Percentiles rank a stretch among this genome's conserved stretches.
phyloP scores from a whole-genome alignment of 1,284 basidiomycete genomes.

The Coniophora puteana region DNA sequence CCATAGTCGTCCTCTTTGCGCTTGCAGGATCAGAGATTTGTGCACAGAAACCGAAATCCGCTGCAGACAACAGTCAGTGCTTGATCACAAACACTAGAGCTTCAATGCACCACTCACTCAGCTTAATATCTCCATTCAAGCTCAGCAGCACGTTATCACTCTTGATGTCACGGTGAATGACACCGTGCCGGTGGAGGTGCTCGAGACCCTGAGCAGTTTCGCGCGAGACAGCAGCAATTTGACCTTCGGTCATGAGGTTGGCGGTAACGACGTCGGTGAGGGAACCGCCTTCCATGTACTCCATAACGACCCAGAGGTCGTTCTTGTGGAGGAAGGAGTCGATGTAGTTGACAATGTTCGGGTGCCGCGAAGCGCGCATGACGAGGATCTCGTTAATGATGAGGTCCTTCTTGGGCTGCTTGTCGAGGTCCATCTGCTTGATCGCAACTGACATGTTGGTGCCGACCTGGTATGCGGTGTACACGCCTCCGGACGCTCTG shows the following conservation, averaged over 20 bases:
- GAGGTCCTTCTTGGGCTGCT: constrained; percentile 98
- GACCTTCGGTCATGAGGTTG: constrained; percentile 93
- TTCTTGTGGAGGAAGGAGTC: constrained; percentile 98
- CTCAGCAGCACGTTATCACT: constrained; percentile 94
- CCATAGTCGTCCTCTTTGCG: constrained; percentile 99
- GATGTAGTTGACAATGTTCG: constrained; percentile 99
- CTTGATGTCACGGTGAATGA: constrained; percentile 99
- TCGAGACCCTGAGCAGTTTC: constrained; percentile 91
- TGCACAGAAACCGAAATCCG: constrained; percentile 99
- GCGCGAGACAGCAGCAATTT: constrained; percentile 91
- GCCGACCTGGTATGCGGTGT: constrained; percentile 96
- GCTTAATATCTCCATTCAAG: constrained; percentile 93
- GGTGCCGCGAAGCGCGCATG: constrained; percentile 94
- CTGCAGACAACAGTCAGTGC: constrained; percentile 37
- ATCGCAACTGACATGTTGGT: constrained; percentile 94
- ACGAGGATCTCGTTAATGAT: constrained; percentile 99
- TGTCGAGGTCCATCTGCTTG: constrained; percentile 99
- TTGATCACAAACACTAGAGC: constrained; percentile 1
- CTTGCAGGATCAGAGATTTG: constrained; percentile 90
- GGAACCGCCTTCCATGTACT: constrained; percentile 97
- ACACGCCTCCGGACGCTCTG: constrained; percentile 96
- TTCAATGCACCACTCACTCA: constrained; percentile 62
- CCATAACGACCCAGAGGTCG: constrained; percentile 99
- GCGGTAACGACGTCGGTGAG: constrained; percentile 96
- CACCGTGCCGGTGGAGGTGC: constrained; percentile 91